Evolutionary conservation across 257 asterid species (phyloP).

Genomic region (Penstemon barbatus): DNA sequence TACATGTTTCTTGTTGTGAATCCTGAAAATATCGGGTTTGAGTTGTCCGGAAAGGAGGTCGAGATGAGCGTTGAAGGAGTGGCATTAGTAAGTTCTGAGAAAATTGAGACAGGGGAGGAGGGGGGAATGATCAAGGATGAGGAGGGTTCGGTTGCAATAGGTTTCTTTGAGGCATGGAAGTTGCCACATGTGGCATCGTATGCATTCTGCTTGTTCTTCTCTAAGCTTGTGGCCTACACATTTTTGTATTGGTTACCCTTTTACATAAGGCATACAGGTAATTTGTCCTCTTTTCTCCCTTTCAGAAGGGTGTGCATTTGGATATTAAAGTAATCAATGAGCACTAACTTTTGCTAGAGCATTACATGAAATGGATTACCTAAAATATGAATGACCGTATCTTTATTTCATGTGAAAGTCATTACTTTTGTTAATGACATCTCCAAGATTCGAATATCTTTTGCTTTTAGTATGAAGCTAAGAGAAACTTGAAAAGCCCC

Average conservation of each 20-base stretch:
- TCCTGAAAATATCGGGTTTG: constrained; percentile 68
- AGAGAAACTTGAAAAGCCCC: constrained; percentile 14
- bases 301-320: constrained; percentile 1
- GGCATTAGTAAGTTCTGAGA: constrained; percentile 56
- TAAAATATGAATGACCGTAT: not conserved
- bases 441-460: not conserved
- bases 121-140: constrained; percentile 35
- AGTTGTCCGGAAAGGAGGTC: constrained; percentile 43
- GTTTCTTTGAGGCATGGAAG: constrained; percentile 89
- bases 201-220: constrained; percentile 86
- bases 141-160: constrained; percentile 60
- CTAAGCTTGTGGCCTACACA: constrained; percentile 96
- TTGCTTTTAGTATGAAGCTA: constrained; percentile 10
- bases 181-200: constrained; percentile 80
- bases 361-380: not conserved
- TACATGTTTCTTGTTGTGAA: constrained; percentile 70
- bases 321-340: constrained; percentile 12
- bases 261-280: constrained; percentile 90
- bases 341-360: not conserved
- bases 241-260: constrained; percentile 97
- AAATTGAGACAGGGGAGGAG: constrained; percentile 40
- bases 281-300: not conserved
- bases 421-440: not conserved
- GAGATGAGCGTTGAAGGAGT: constrained; percentile 67
- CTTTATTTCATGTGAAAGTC: no score